Percentiles rank a stretch among this genome's conserved stretches.
These are phyloP conservation scores for Tilletiaria anomala DNA, from an alignment of 1,284 basidiomycete species.

Conservation along the genomic window DNA sequence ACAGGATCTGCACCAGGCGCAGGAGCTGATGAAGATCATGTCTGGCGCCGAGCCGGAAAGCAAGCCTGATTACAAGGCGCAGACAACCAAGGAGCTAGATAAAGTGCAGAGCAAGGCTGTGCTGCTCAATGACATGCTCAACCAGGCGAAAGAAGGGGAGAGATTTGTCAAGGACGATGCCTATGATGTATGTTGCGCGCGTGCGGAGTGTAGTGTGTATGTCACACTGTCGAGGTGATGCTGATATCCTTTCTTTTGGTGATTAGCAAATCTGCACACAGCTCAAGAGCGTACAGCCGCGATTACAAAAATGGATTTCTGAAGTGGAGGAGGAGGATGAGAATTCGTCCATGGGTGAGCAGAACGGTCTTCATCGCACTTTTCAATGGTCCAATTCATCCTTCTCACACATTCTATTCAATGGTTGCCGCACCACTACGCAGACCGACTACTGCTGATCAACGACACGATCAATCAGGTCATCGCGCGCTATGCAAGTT, in stretches of 20 bases:
- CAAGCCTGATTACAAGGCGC: conserved; percentile 79
- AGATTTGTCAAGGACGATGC: conserved; percentile 58
- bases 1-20: conserved; percentile 81
- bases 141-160: conserved; percentile 66
- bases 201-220: background rate
- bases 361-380: background rate
- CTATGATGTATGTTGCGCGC: conserved; percentile 57
- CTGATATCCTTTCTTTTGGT: background rate
- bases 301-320: conserved; percentile 96
- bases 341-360: conserved; percentile 64
- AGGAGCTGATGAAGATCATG: conserved; percentile 92
- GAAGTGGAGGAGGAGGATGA: conserved; percentile 58
- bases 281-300: conserved; percentile 69
- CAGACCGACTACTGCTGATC: conserved; percentile 70
- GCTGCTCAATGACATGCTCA: conserved; percentile 85
- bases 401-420: too few relatives aligned
- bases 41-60: conserved; percentile 89
- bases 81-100: conserved; percentile 76
- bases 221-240: background rate
- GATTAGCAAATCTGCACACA: conserved; percentile 74
- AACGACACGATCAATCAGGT: conserved; percentile 96
- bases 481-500: conserved; percentile 73
- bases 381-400: background rate
- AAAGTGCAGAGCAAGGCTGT: conserved; percentile 90
- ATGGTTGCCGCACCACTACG: background rate